Evolutionary conservation across 257 asterid genomes (phyloP).

Genomic region (Jaltomata sinuosa): DNA sequence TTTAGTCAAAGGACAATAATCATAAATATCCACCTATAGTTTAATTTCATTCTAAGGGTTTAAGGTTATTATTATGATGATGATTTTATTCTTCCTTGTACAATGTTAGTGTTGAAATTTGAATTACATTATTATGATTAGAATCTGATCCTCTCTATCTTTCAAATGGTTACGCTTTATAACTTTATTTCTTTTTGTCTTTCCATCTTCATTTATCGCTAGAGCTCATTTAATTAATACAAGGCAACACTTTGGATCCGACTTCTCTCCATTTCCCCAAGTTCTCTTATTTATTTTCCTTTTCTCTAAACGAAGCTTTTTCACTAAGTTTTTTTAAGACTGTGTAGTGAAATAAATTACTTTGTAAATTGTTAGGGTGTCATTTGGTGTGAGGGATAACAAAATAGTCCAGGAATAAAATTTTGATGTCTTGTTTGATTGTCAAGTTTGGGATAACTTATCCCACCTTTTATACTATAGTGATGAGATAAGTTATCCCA

Average conservation of each 20-base stretch:
- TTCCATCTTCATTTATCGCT: not conserved
- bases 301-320: not conserved
- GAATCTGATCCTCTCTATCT: not conserved
- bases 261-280: fast-evolving
- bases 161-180: not conserved
- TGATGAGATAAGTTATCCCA: no score
- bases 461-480: no score
- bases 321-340: not conserved
- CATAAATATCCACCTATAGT: not conserved
- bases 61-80: not conserved
- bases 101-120: not conserved
- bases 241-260: not conserved
- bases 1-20: not conserved
- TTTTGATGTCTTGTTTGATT: no score
- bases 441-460: no score
- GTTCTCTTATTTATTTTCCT: not conserved
- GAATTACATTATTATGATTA: not conserved
- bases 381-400: no score
- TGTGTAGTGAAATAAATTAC: no score
- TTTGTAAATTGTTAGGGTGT: no score
- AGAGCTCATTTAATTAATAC: not conserved
- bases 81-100: not conserved
- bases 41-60: not conserved
- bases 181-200: not conserved
- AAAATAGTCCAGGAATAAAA: no score